phyloP scores from a whole-genome alignment of 1,284 basidiomycete species.

The Sutorius eximius region DNA sequence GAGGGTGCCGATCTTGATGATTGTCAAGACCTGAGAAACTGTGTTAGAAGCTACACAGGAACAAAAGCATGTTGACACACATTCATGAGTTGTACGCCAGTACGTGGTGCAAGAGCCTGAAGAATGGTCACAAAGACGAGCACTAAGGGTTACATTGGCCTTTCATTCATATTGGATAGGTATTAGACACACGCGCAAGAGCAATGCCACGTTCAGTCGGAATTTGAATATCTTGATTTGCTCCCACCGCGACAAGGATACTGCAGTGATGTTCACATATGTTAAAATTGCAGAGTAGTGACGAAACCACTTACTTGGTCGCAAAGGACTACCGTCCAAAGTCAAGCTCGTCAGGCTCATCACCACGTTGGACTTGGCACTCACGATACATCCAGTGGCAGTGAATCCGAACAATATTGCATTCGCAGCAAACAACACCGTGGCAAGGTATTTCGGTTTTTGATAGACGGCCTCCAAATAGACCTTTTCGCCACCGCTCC shows the following conservation, averaged over 20 bases:
- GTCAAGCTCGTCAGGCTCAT: background rate
- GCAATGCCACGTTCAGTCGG: constrained; percentile 61
- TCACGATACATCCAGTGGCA: constrained; percentile 54
- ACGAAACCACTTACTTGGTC: constrained; percentile 34
- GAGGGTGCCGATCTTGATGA: constrained; percentile 32
- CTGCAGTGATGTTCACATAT: constrained; percentile 27
- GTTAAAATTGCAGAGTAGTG: too few relatives aligned
- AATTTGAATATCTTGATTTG: constrained; percentile 25
- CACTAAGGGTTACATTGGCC: constrained; percentile 28
- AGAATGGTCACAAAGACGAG: constrained; percentile 46
- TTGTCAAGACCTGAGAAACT: constrained; percentile 11
- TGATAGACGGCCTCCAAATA: constrained; percentile 52
- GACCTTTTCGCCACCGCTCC: constrained; percentile 55
- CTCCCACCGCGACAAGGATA: constrained; percentile 48
- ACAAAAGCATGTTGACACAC: constrained; percentile 20
- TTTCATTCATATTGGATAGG: background rate
- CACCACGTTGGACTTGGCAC: constrained; percentile 13
- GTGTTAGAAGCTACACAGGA: background rate
- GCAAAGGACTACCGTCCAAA: constrained; percentile 34
- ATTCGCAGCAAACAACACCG: constrained; percentile 47
- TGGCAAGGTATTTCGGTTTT: constrained; percentile 45
- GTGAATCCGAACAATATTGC: constrained; percentile 52
- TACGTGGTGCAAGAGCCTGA: constrained; percentile 47
- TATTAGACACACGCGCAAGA: constrained; percentile 42
- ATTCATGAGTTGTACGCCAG: constrained; percentile 52